Base-by-base conservation (phyloP, 495 filamentous ascomycete genomes). In the Tuber microsphaerosporum region DNA sequence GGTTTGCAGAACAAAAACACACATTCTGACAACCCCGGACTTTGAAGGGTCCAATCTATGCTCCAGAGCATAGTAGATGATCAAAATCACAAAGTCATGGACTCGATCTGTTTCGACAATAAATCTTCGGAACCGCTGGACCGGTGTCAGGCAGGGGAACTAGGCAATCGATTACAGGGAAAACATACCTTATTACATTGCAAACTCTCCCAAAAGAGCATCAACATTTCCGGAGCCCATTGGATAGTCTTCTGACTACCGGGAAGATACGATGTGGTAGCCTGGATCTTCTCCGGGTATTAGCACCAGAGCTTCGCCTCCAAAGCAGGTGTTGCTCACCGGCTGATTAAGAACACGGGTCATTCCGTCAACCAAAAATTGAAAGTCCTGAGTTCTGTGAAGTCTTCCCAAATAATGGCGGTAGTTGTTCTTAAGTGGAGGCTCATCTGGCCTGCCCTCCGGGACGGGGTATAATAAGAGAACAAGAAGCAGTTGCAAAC, bases 281-380 rank as follows among this genome's bases (percentile, higher is more conserved):
- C 91, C 85, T 97, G 92, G 75, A 98, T 89, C 89, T 92, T 73
- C 48, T 61, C 44, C 31, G 44, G 65, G 51, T 22, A 65, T 68
- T 14, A 80, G 56, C 43, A n/a, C 45, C 72, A 78, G 75, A 83
- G 80, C 72, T 19, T 19, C 45, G 26, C 41, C 17, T 31, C 71
- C 10, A 26, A 65, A 39, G 22, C n/a, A 46, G 1, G 39, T 7
- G 41, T 17, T 26, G 77, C 85, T 79, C 80, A 91, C 90, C 9
- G 95, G 95, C 76, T 97, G 94, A 80, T 95, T 97, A 73, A 99
- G 84, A 48, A 98, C 91, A 79, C 93, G 89, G 4, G 91, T 97
- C 91, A 99, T 96, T 37, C 95, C 95, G 84, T 98, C 94, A 20
- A 95, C 91, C 37, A 98, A 89, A 83, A 98, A 98, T 84, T 99